Base-by-base conservation (phyloP, 2,329 filamentous ascomycete genomes). In the Penicillium sp. region DNA sequence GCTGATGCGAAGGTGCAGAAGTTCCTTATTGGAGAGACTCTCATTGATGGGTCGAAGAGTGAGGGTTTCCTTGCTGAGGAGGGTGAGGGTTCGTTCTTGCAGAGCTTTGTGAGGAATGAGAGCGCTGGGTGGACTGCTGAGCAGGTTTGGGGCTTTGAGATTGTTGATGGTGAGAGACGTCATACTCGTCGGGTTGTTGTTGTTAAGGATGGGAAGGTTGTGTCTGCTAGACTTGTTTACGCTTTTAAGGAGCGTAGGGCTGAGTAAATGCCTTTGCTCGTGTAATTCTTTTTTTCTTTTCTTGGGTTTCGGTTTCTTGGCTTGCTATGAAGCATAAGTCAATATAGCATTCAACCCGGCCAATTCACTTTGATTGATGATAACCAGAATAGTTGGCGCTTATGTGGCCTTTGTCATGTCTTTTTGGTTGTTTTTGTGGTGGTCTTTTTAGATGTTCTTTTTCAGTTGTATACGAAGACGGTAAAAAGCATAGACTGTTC, bases 1-100 rank as follows among this genome's bases (percentile, higher is more conserved):
- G 73, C 75, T 43, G 76, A 80, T 53, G 71, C 67, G 15, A 67
- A 67, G 53, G 69, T 78, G 15, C 60, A 60, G 38, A 70, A 67
- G 57, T 79, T 79, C 63, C 59, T 80, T 54, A 67, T 61, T 21
- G 77, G 75, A 0, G 74, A 79, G 62, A 68, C 70, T 39, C 65
- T 79, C 27, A 72, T 78, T n/a, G 84, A 87, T 67, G 83, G 79
- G 5, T 84, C 77, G 56, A 78, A 87, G 53, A 80, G 79, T 61
- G 74, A 80, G 49, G 83, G 83, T 31, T 92, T 88, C 82, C 67
- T 85, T 17, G 79, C 82, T 51, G 86, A 84, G 60, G 77, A 78
- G 6, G 72, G 73, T 0, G 75, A 79, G 51, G 75, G 77, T 19
- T 62, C 70, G 36, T 76, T 79, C 57, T 60, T 86, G 27, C 76